Percentiles rank a stretch among this genome's conserved stretches.
These are phyloP conservation scores for Fraxinus floribunda DNA, from an alignment of 305 asterid species.

Conservation along the genomic window DNA sequence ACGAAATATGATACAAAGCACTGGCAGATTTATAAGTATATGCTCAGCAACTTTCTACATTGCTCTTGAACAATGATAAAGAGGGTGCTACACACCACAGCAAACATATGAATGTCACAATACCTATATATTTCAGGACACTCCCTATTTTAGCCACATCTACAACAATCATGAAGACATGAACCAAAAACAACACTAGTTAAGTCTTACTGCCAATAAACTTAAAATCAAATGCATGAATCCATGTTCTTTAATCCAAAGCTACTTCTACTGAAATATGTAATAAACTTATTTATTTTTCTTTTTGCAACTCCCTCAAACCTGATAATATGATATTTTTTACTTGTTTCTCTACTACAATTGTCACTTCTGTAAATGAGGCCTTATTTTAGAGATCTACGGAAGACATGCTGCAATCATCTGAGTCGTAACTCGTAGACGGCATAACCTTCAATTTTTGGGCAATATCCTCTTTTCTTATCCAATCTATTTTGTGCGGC, in stretches of 20 bases:
- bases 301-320: background rate
- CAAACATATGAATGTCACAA: background rate
- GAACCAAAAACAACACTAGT: background rate
- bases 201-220: background rate
- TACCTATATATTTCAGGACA: background rate
- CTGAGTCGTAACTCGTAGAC: background rate
- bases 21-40: background rate
- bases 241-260: background rate
- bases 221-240: background rate
- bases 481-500: background rate
- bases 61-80: background rate
- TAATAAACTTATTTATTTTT: background rate
- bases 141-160: background rate
- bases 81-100: background rate
- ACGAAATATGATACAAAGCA: background rate
- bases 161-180: background rate
- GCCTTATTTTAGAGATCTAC: background rate
- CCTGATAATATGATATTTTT: background rate
- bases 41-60: background rate
- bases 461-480: background rate
- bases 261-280: background rate
- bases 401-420: background rate
- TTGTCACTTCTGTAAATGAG: background rate
- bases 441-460: background rate
- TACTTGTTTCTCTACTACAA: background rate